Evolutionary conservation across 257 asterid species (phyloP).

Genomic region (Craterostigma plantagineum): DNA sequence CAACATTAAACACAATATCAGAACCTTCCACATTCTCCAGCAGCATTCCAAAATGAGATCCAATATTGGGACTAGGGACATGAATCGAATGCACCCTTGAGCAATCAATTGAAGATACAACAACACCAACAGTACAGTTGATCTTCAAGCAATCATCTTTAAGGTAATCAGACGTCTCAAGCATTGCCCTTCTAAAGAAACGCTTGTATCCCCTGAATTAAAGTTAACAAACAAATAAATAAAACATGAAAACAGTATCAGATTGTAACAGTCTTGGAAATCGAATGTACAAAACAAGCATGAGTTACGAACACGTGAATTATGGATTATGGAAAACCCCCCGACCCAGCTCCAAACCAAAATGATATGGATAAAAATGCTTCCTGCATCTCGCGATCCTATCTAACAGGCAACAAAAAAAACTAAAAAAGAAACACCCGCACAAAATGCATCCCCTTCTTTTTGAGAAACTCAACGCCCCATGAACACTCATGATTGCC

Average conservation of each 20-base stretch:
- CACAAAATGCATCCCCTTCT: too few species aligned
- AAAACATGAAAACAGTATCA: background rate
- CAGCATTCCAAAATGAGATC: conserved; percentile 70
- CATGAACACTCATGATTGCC: too few species aligned
- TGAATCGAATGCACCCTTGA: conserved; percentile 66
- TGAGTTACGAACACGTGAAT: too few species aligned
- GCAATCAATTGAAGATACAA: conserved; percentile 76
- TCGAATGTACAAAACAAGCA: too few species aligned
- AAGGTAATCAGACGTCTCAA: conserved; percentile 80
- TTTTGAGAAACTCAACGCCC: too few species aligned
- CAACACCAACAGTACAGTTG: conserved; percentile 98
- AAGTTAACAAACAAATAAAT: background rate
- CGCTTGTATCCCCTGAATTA: conserved; percentile 89
- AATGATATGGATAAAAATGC: too few species aligned
- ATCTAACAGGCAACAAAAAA: too few species aligned
- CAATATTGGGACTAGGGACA: conserved; percentile 85
- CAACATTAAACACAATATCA: conserved; percentile 60
- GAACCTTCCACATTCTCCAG: conserved; percentile 78
- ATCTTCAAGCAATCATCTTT: conserved; percentile 97
- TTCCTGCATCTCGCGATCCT: too few species aligned
- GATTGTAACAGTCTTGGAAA: too few species aligned
- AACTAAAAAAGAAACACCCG: too few species aligned
- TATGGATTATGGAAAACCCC: too few species aligned
- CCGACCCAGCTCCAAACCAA: too few species aligned
- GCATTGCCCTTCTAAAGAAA: conserved; percentile 74